These are phyloP conservation scores for Thermothelomyces thermophilus DNA, from an alignment of 2,329 filamentous ascomycete genomes.

Conservation along the genomic window DNA sequence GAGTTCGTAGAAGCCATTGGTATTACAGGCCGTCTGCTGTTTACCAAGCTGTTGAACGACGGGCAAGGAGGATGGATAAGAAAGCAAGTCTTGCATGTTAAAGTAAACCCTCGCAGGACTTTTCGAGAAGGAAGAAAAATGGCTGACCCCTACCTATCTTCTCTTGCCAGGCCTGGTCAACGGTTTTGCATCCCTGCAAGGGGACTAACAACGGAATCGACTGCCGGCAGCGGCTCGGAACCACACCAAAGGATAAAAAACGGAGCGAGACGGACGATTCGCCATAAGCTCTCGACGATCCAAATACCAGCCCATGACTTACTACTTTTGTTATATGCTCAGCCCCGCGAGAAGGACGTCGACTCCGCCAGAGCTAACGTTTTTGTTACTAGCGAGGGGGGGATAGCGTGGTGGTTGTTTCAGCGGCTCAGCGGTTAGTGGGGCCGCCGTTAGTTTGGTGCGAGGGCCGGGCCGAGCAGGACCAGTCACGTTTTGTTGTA, in stretches of 20 bases:
- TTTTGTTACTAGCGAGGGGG: background rate
- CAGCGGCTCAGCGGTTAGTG: background rate
- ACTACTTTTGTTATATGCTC: too few species aligned
- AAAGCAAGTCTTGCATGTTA: too few species aligned
- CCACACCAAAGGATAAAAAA: background rate
- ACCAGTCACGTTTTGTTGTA: background rate
- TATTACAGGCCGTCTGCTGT: background rate
- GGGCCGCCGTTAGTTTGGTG: background rate
- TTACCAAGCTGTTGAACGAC: background rate
- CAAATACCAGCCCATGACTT: background rate
- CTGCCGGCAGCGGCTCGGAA: background rate
- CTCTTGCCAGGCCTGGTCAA: background rate
- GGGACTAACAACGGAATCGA: background rate
- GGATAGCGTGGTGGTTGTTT: background rate
- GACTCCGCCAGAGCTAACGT: background rate
- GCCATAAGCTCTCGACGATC: background rate
- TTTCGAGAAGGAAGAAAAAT: background rate
- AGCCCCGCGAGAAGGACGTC: background rate
- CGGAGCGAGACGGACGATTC: background rate
- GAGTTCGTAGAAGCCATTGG: background rate
- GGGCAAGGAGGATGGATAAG: background rate
- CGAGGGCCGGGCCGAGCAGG: background rate
- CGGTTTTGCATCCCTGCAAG: background rate
- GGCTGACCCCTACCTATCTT: background rate
- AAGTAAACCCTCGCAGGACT: too few species aligned